These are phyloP conservation scores for Rubroshorea leprosula DNA, from an alignment of 345 rosid species.

Conservation along the genomic window DNA sequence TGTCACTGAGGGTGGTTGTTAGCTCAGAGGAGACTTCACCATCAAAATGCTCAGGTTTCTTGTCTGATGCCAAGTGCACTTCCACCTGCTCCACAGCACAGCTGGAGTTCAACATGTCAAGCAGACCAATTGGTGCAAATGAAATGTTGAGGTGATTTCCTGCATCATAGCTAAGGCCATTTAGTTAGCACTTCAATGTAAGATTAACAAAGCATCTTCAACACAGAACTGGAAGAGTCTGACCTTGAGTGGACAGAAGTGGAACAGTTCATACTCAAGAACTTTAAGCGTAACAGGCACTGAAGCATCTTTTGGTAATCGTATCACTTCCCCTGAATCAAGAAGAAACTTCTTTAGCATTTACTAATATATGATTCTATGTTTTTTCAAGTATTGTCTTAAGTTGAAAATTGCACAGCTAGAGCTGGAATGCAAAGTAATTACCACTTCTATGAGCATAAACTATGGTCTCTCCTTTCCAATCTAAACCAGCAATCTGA, in stretches of 20 bases:
- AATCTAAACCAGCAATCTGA: conserved; percentile 65
- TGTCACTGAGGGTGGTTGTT: conserved; percentile 34
- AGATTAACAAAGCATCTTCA: neutral
- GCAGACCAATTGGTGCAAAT: conserved; percentile 81
- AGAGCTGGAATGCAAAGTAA: neutral
- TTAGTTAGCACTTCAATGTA: conserved; percentile 8
- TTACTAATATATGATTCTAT: too few species aligned
- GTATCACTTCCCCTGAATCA: conserved; percentile 58
- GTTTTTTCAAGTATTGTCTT: too few species aligned
- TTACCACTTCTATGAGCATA: conserved; percentile 79
- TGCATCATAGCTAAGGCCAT: conserved; percentile 18
- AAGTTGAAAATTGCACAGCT: too few species aligned
- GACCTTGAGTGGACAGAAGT: conserved; percentile 75
- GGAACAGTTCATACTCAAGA: conserved; percentile 88
- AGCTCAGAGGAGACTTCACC: conserved; percentile 47
- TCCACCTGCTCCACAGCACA: conserved; percentile 66
- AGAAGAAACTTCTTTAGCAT: too few species aligned
- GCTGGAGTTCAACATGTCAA: conserved; percentile 81
- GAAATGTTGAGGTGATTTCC: conserved; percentile 58
- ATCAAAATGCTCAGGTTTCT: conserved; percentile 38
- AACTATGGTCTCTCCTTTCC: conserved; percentile 70
- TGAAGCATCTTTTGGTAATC: conserved; percentile 71
- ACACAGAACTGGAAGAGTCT: neutral
- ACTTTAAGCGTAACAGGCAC: conserved; percentile 74
- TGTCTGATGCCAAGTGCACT: conserved; percentile 28